Base-by-base conservation (phyloP, 495 filamentous ascomycete genomes). In the Penicillium canariense region DNA sequence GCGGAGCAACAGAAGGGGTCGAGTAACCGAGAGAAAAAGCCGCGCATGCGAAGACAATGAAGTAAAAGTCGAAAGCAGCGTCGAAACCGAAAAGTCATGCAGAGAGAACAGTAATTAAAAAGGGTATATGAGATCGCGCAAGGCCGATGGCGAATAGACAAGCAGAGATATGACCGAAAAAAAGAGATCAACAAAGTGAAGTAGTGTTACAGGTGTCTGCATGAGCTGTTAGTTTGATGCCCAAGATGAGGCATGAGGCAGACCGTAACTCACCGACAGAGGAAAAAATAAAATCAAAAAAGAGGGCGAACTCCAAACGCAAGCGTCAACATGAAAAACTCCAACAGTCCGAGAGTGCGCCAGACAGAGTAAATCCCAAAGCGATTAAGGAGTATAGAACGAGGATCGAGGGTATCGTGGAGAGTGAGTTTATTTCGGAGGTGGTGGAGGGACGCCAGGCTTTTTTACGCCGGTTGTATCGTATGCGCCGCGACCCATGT, bases 401-500 rank as follows among this genome's bases (percentile, higher is more conserved):
- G 40, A 49, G 30, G 49, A 48, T 58, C 36, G 23, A 61, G 56
- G 49, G 54, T 52, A 55, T 56, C 54, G 25, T 48, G 35, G 36
- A 22, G 14, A 45, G 48, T 20, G 20, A 20, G 52, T 66, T 69
- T 65, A 70, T 61, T 68, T 72, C 25, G 69, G 71, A 43, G 67
- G 68, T 50, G 69, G 71, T 55, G 74, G 76, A 53, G 80, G 80
- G 61, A 75, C 75, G 50, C 78, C 74, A 39, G 81, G 81, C 68
- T 81, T 81, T 63, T 80, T 77, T 17, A 81, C 76, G 20, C 80
- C 81, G 4, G 81, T 84, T 49, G 80, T 84, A 56, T 84, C 81
- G 58, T 84, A 84, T 59, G 77, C 78, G 48, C 81, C 81, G 46
- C 81, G 77, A 58, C 80, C 81, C 80, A 84, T 83, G 65, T 83